These are phyloP conservation scores for Globisporangium cylindrosporum DNA, from an alignment of 352 stramenopile genomes.

Conservation along the genomic window DNA sequence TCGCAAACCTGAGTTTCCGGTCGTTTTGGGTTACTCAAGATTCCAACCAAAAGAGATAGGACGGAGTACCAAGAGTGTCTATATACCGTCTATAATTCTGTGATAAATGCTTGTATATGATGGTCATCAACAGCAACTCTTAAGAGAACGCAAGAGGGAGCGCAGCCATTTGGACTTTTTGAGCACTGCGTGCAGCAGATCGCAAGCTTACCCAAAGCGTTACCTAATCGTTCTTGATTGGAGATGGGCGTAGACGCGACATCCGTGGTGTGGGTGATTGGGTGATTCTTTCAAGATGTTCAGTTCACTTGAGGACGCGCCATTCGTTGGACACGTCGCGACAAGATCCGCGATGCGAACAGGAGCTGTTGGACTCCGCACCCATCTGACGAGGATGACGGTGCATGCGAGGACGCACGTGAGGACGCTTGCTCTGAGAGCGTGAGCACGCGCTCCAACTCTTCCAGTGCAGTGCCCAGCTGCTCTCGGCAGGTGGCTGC, in stretches of 20 bases:
- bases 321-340: slow-evolving; percentile 13
- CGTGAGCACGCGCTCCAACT: neutral
- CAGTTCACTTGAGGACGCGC: neutral
- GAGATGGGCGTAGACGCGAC: slow-evolving; percentile 5
- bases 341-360: slow-evolving; percentile 4
- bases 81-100: neutral
- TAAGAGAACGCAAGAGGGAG: neutral
- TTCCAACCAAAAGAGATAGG: neutral
- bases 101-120: neutral
- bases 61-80: neutral
- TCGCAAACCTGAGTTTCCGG: neutral
- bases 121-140: neutral
- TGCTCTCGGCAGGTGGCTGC: neutral
- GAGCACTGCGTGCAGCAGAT: neutral
- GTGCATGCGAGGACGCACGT: neutral
- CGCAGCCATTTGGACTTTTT: neutral
- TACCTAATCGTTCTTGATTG: slow-evolving; percentile 4
- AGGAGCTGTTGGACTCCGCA: slow-evolving; percentile 14
- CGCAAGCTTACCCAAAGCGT: neutral
- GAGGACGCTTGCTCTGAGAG: neutral
- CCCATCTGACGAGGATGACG: neutral
- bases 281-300: slow-evolving; percentile 3
- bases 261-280: neutral
- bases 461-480: neutral
- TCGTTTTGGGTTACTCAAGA: neutral